phyloP scores from a whole-genome alignment of 164 flowering plant species.

The Saururus chinensis region DNA sequence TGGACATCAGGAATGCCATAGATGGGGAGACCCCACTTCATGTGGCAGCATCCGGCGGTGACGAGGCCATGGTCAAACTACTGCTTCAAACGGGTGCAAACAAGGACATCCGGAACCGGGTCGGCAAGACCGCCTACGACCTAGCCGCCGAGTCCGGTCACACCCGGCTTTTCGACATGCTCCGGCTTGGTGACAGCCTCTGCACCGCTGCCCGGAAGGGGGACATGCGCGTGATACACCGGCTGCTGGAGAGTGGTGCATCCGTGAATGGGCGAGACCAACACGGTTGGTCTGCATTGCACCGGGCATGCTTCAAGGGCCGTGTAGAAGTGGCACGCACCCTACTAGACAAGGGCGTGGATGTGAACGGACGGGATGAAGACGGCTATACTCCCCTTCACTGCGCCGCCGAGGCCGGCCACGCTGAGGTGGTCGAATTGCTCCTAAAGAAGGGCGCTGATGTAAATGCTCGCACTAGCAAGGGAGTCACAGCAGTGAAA shows the following conservation, averaged over 20 bases:
- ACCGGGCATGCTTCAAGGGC: slow-evolving; percentile 62
- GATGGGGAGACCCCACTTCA: slow-evolving; percentile 57
- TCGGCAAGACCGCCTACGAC: slow-evolving; percentile 55
- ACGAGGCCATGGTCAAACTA: slow-evolving; percentile 54
- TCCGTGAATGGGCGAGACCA: slow-evolving; percentile 55
- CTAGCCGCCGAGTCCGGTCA: slow-evolving; percentile 54
- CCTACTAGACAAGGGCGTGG: slow-evolving; percentile 39
- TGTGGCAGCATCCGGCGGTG: slow-evolving; percentile 43
- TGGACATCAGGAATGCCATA: slow-evolving; percentile 19
- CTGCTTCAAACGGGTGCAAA: slow-evolving; percentile 58
- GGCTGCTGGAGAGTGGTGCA: slow-evolving; percentile 48
- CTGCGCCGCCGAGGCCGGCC: slow-evolving; percentile 62
- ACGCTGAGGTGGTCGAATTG: slow-evolving; percentile 43
- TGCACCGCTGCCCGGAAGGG: slow-evolving; percentile 56
- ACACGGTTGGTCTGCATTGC: slow-evolving; percentile 66
- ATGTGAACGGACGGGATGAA: slow-evolving; percentile 46
- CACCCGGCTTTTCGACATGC: slow-evolving; percentile 36
- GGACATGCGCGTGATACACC: slow-evolving; percentile 34
- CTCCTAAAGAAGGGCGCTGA: slow-evolving; percentile 60
- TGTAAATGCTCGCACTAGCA: slow-evolving; percentile 44
- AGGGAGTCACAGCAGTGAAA: slow-evolving; percentile 40
- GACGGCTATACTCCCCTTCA: slow-evolving; percentile 73
- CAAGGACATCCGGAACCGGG: slow-evolving; percentile 41
- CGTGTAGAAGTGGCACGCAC: slow-evolving; percentile 25
- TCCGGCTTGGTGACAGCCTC: slow-evolving; percentile 47